A percentile compares a stretch with the other conserved stretches of the same genome.
These are phyloP conservation scores for Dipteronia sinensis DNA, from an alignment of 345 rosid species.

Conservation along the genomic window DNA sequence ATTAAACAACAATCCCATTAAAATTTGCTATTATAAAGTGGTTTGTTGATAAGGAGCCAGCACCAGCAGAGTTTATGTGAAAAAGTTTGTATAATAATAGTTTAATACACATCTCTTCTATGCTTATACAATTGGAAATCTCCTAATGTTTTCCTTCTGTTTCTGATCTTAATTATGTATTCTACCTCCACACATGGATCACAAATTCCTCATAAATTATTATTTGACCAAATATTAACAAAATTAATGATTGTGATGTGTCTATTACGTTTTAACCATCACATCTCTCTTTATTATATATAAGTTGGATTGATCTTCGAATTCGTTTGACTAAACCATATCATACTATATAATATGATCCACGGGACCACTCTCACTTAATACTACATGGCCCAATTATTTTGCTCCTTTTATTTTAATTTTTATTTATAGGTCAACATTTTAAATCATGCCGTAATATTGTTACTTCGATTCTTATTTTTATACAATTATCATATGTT, in stretches of 20 bases:
- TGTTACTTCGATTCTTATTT: background rate
- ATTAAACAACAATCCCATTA: too few species aligned
- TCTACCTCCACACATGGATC: background rate
- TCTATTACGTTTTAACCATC: background rate
- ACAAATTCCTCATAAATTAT: background rate
- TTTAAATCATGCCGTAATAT: background rate
- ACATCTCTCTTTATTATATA: background rate
- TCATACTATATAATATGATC: too few species aligned
- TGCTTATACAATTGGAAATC: background rate
- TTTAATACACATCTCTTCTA: too few species aligned
- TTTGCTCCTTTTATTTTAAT: background rate
- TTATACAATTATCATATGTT: too few species aligned
- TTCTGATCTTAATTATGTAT: background rate
- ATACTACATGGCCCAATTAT: background rate
- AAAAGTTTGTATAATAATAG: too few species aligned
- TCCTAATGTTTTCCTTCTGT: background rate
- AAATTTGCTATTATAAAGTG: background rate
- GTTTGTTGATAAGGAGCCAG: background rate
- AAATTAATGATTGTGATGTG: background rate
- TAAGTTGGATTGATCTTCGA: too few species aligned
- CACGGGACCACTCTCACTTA: background rate
- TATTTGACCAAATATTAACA: background rate
- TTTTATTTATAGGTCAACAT: background rate
- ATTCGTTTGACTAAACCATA: too few species aligned
- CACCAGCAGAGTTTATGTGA: background rate